Base-by-base conservation (phyloP, 1,284 basidiomycete species). In the Ustilago cynodontis region DNA sequence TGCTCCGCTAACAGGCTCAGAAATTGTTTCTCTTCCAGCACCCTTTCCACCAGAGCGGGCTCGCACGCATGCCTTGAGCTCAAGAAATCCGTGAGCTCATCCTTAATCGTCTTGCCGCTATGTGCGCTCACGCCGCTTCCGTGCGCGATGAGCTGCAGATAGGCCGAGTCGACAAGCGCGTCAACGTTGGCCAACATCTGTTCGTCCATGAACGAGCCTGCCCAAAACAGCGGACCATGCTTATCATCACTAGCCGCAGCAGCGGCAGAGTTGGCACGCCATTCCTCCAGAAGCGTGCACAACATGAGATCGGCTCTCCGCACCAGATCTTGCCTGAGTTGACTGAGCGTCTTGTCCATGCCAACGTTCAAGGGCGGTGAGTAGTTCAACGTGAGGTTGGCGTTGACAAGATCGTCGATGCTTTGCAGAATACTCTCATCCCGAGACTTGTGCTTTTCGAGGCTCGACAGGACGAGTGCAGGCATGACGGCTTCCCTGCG, bases 381-480 rank as follows among this genome's bases (percentile, higher is more conserved):
- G 45, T 85, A 84, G 52, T 82, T 84, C 24, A 71, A 37, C 0
- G 28, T 45, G 35, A 84, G 62, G 47, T 80, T 81, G 22, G 64
- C 59, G 4, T 6, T 24, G 13, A 80, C 49, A 14, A 72, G 31
- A 0, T 61, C 63, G 1, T 78, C 71, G 4, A 78, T 54, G 53
- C 54, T 71, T 24, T 65, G 53, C 3, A 54, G 55, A 43, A 39
- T 31, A 24, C 59, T 24, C 14, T 26, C 10, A 5, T 53, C 45
- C n/a, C 59, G 31, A 20, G 3, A 8, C 26, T 52, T 62, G 45
- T 69, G 29, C 47, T 52, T 59, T 1, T 51, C 55, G 14, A 74
- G 51, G 22, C 39, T 65, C 14, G 55, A 22, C 5, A 60, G 59
- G n/a, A 74, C 39, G 16, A 62, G 14, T 1, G 39, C 51, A 7